Evolutionary conservation across 805 yeast genomes (phyloP).

Genomic region (Monosporozyma yasuniensis): DNA sequence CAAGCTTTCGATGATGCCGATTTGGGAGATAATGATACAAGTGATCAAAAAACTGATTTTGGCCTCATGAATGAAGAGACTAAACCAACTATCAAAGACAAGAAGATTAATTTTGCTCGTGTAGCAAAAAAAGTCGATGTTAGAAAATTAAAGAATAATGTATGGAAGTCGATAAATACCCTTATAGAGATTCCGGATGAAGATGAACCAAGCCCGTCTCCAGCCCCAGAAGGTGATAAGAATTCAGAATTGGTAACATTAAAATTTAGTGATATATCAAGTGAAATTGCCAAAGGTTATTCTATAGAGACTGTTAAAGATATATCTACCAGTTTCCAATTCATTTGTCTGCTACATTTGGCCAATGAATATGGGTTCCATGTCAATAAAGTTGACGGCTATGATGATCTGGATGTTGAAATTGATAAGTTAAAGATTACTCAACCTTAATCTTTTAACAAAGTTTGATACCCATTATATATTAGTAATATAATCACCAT

Average conservation of each 20-base stretch:
- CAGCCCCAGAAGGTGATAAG: constrained; percentile 15
- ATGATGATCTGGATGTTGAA: constrained; percentile 19
- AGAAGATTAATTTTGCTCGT: constrained; percentile 50
- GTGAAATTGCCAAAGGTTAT: constrained; percentile 44
- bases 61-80: constrained; percentile 1
- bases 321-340: constrained; percentile 75
- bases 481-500: not conserved
- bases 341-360: constrained; percentile 72
- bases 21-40: constrained; percentile 25
- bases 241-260: constrained; percentile 7
- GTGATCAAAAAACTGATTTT: not conserved
- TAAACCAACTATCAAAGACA: constrained; percentile 10
- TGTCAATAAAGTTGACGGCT: constrained; percentile 40
- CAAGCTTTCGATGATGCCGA: constrained; percentile 28
- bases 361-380: constrained; percentile 77
- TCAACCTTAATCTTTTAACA: not conserved
- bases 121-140: constrained; percentile 77
- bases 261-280: constrained; percentile 41
- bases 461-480: not conserved
- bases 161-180: constrained; percentile 51
- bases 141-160: constrained; percentile 56
- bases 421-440: constrained; percentile 2
- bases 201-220: constrained; percentile 17
- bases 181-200: constrained; percentile 11
- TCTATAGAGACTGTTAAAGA: constrained; percentile 50